Percentiles rank a stretch among this genome's conserved stretches.
These are phyloP conservation scores for Ogataea degrootiae DNA, from an alignment of 805 yeast species.

Conservation along the genomic window DNA sequence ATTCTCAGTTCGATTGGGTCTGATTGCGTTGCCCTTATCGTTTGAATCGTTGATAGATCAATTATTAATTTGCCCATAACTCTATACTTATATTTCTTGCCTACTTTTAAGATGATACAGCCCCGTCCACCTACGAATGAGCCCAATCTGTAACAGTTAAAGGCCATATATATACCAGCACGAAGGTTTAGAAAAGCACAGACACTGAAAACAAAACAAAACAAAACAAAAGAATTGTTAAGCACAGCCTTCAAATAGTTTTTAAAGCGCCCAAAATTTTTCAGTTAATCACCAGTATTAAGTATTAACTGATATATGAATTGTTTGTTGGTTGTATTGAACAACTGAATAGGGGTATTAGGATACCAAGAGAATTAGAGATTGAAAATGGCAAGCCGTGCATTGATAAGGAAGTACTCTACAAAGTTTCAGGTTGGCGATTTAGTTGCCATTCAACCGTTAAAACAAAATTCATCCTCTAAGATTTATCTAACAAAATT, in stretches of 20 bases:
- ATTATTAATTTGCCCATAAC: conserved; percentile 20
- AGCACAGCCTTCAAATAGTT: background rate
- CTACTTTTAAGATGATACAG: no score
- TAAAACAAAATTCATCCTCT: conserved; percentile 19
- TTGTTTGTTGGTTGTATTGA: background rate
- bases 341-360: background rate
- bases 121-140: no score
- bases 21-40: conserved; percentile 4
- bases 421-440: conserved; percentile 28
- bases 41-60: conserved; percentile 10
- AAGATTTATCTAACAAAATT: conserved; percentile 29
- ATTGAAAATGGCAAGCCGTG: background rate
- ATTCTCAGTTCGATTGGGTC: conserved; percentile 16
- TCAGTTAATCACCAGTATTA: background rate
- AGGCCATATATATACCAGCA: no score
- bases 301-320: no score
- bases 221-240: background rate
- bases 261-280: background rate
- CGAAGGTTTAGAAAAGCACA: no score
- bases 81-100: background rate
- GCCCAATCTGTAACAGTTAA: no score
- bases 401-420: conserved; percentile 7
- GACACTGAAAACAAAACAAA: no score
- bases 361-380: background rate
- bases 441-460: conserved; percentile 26